Evolutionary conservation across 1,284 basidiomycete genomes (phyloP).

Genomic region (Ceraceosorus bombacis): DNA sequence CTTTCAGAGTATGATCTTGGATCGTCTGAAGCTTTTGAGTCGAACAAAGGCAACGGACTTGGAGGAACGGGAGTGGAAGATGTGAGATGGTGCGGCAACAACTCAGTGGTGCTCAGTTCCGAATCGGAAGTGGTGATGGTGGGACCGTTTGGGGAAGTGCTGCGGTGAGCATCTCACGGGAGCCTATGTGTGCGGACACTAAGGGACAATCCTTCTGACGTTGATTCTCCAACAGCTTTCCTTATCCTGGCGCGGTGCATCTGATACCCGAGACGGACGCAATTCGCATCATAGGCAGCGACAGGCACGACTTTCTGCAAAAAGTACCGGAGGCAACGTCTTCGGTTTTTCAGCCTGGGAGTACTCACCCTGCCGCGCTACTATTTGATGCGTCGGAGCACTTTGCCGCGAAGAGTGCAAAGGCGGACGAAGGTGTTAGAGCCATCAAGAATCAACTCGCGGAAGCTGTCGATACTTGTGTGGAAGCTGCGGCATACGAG

Average conservation of each 20-base stretch:
- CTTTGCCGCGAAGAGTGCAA: constrained; percentile 72
- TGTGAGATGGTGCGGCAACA: constrained; percentile 90
- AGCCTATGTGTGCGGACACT: no score
- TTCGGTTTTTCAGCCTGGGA: constrained; percentile 72
- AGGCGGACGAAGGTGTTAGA: constrained; percentile 85
- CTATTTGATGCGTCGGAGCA: constrained; percentile 84
- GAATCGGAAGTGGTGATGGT: constrained; percentile 71
- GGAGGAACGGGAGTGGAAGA: constrained; percentile 30
- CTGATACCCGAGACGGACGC: constrained; percentile 81
- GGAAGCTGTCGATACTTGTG: constrained; percentile 80
- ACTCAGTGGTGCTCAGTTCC: constrained; percentile 84
- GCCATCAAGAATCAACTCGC: constrained; percentile 69
- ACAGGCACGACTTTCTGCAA: constrained; percentile 79
- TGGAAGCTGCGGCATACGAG: constrained; percentile 86
- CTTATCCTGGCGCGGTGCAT: constrained; percentile 68
- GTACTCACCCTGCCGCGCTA: constrained; percentile 81
- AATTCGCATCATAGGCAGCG: constrained; percentile 68
- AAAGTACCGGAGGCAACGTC: constrained; percentile 56
- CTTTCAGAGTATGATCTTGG: constrained; percentile 67
- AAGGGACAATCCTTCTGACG: not conserved
- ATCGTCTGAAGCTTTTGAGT: constrained; percentile 22
- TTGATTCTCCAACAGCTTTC: constrained; percentile 56
- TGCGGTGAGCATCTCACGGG: constrained; percentile 55
- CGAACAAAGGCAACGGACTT: constrained; percentile 6
- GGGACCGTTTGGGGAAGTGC: constrained; percentile 80